Percentiles rank a stretch among this genome's conserved stretches.
Evolutionary conservation across 345 rosid genomes (phyloP).

Genomic region (Trapa incisa): DNA sequence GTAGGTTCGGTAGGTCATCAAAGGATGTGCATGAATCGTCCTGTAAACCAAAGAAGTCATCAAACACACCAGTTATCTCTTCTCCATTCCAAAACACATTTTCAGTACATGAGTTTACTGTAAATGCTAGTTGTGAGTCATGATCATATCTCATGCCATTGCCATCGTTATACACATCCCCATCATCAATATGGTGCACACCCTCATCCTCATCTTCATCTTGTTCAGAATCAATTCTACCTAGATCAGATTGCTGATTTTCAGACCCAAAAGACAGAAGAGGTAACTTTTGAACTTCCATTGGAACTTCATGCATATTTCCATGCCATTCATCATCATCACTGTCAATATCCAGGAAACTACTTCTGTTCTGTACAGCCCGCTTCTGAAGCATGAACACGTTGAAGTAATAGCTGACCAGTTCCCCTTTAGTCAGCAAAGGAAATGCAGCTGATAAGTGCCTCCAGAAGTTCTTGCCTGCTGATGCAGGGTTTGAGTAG

Average conservation of each 20-base stretch:
- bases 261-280: background rate
- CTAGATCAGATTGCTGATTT: background rate
- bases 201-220: conserved; percentile 3
- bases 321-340: conserved; percentile 72
- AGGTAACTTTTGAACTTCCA: conserved; percentile 28
- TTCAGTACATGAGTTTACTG: background rate
- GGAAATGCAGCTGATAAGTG: conserved; percentile 36
- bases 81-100: background rate
- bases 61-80: background rate
- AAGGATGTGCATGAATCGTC: conserved; percentile 8
- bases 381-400: conserved; percentile 61
- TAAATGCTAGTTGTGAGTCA: background rate
- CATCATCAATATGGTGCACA: background rate
- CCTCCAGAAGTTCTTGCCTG: conserved; percentile 55
- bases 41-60: background rate
- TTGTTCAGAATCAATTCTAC: background rate
- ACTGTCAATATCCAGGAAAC: conserved; percentile 40
- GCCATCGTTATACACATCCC: background rate
- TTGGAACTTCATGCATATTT: conserved; percentile 17
- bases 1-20: background rate
- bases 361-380: conserved; percentile 56
- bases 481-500: conserved; percentile 40
- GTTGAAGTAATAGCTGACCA: conserved; percentile 75
- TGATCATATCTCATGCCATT: background rate
- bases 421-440: conserved; percentile 39